phyloP scores from a whole-genome alignment of 2,329 filamentous ascomycete genomes.

The Pochonia chlamydosporia region DNA sequence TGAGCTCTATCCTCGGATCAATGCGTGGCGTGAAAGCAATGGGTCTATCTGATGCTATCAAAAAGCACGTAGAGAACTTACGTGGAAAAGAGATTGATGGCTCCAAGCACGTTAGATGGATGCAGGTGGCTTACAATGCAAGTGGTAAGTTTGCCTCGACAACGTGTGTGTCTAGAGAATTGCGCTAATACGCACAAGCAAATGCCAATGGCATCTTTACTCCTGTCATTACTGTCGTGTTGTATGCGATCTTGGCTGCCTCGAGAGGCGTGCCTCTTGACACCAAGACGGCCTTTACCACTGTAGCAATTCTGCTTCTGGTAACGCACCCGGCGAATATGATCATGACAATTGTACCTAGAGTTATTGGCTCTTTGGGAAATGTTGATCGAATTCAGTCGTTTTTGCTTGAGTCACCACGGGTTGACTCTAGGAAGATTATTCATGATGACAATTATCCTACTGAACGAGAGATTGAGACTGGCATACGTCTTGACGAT shows the following conservation, averaged over 20 bases:
- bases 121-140: conserved; percentile 34
- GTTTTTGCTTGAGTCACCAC: conserved; percentile 21
- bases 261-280: conserved; percentile 18
- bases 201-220: conserved; percentile 37
- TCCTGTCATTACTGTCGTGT: conserved; percentile 29
- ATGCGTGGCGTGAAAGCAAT: conserved; percentile 13
- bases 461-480: background rate
- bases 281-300: conserved; percentile 33
- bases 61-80: background rate
- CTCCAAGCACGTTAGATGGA: conserved; percentile 29
- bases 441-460: conserved; percentile 10
- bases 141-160: conserved; percentile 24
- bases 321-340: conserved; percentile 38
- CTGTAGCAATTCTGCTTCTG: conserved; percentile 30
- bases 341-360: conserved; percentile 35
- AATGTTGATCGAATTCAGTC: conserved; percentile 32
- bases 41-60: background rate
- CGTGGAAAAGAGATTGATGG: conserved; percentile 22
- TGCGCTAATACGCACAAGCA: conserved; percentile 19
- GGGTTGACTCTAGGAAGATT: conserved; percentile 8
- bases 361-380: conserved; percentile 23
- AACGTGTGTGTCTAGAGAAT: no score
- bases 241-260: conserved; percentile 25
- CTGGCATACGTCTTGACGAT: background rate
- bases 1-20: conserved; percentile 25